Evolutionary conservation across 345 rosid species (phyloP), one percentile per base, ranked within the genome.

Genomic region (Erucastrum elatum): DNA sequence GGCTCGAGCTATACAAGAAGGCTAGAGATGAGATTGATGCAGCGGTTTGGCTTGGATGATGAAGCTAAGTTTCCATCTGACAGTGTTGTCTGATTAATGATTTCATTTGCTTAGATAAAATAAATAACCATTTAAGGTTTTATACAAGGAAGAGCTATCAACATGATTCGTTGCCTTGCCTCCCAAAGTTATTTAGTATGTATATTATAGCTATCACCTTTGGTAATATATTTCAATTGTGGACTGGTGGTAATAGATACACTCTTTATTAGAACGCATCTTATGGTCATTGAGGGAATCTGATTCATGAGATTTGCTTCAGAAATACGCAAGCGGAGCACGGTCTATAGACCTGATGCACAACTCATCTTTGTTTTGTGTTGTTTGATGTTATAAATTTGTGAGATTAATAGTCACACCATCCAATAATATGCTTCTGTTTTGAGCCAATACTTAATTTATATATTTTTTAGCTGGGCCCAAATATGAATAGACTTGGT

Each of bases 11-110:
- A 37, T 87, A 90, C 79, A 90, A 86, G 86, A 83, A 90, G 8
- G 93, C 90, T 4, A 84, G 89, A 78, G 93, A 90, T 59, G 95
- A 90, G 80, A 83, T 90, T 4, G 95, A 88, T 77, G 90, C 95
- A 1, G 93, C 75, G 37, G 84, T 77, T 33, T 77, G 83, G 83
- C 71, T 63, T 8, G 66, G 86, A 71, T 78, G 73, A 82, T 1
- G 29, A 55, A 77, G 10, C 27, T 70, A 53, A 55, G 31, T 34
- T 33, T 70, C 17, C 7, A 0, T 66, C 13, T 63, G 34, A 75
- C 12, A 21, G 21, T n/a, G 2, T 63, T 25, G 11, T 39, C 46
- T 76, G 75, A 16, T 77, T 70, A 44, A 60, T 33, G 39, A 39
- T 31, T 62, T 35, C 10, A 39, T 66, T 13, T 13, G 39, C 30